Conservation (phyloP, 805 yeast species). For the Saccharomycopsis guyanensis region DNA sequence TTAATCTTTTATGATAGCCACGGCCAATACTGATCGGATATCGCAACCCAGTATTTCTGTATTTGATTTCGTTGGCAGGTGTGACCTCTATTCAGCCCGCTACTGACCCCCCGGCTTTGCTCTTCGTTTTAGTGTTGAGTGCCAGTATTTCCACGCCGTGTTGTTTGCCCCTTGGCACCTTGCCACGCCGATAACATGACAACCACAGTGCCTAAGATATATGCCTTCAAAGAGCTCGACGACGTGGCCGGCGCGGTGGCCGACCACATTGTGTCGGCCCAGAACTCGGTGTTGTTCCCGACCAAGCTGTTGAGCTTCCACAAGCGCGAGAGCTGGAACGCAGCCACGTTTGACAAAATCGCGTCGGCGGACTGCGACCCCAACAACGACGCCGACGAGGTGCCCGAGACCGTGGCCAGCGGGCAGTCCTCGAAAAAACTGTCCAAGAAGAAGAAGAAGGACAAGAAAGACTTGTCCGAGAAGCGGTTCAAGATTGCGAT, state of each 20-base stretch:
- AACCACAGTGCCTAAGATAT: slow-evolving; percentile 87
- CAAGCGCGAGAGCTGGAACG: slow-evolving; percentile 22
- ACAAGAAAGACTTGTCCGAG: slow-evolving; percentile 48
- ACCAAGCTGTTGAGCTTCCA: neutral
- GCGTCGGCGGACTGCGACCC: neutral
- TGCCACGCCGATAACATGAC: too few relatives aligned
- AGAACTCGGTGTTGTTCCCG: slow-evolving; percentile 55
- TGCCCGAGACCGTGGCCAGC: neutral
- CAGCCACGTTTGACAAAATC: neutral
- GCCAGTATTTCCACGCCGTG: too few relatives aligned
- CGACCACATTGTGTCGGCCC: slow-evolving; percentile 86
- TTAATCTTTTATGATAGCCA: too few relatives aligned
- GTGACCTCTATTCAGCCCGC: too few relatives aligned
- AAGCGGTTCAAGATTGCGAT: slow-evolving; percentile 83
- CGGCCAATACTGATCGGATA: too few relatives aligned
- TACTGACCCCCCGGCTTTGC: too few relatives aligned
- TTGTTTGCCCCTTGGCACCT: too few relatives aligned
- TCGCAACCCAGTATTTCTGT: too few relatives aligned
- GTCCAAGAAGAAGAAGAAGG: slow-evolving; percentile 23
- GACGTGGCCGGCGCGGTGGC: slow-evolving; percentile 97
- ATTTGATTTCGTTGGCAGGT: too few relatives aligned
- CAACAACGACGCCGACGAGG: slow-evolving; percentile 17
- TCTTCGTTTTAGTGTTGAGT: too few relatives aligned
- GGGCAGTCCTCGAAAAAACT: slow-evolving; percentile 9
- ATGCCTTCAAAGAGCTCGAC: slow-evolving; percentile 82